Evolutionary conservation across 495 filamentous ascomycete species (phyloP).

Genomic region (Darksidea phi): DNA sequence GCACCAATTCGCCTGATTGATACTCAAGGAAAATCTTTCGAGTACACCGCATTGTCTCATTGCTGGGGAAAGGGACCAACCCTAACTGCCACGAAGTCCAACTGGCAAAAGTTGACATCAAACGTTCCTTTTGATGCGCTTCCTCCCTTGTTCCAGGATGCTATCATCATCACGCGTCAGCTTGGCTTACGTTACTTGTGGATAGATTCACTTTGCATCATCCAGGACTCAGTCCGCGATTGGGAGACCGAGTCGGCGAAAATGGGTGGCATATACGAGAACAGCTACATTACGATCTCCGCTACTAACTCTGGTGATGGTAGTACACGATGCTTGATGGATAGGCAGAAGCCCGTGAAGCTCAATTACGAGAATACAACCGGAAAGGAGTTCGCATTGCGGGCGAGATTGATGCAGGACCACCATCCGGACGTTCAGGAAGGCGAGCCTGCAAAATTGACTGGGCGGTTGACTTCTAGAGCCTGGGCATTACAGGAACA

Average conservation of each 20-base stretch:
- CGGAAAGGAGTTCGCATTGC: slow-evolving; percentile 10
- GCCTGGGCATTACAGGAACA: slow-evolving; percentile 36
- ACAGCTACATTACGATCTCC: slow-evolving; percentile 19
- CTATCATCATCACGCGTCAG: slow-evolving; percentile 21
- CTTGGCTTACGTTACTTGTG: slow-evolving; percentile 29
- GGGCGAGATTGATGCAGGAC: slow-evolving; percentile 13
- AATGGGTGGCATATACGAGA: slow-evolving; percentile 30
- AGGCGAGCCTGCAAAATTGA: slow-evolving; percentile 9
- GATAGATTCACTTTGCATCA: slow-evolving; percentile 34
- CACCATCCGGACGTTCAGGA: slow-evolving; percentile 13
- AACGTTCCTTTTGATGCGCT: slow-evolving; percentile 18
- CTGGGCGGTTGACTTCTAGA: slow-evolving; percentile 14
- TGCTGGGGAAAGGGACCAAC: slow-evolving; percentile 25
- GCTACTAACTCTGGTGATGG: slow-evolving; percentile 15
- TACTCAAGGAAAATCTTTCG: slow-evolving; percentile 14
- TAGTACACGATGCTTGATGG: slow-evolving; percentile 9
- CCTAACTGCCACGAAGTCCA: slow-evolving; percentile 4
- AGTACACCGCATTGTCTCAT: slow-evolving; percentile 26
- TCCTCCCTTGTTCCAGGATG: slow-evolving; percentile 23
- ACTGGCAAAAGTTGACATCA: slow-evolving; percentile 3
- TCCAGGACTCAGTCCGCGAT: slow-evolving; percentile 26
- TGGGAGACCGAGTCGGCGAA: slow-evolving; percentile 21
- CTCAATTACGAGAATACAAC: slow-evolving; percentile 22
- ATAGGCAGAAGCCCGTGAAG: slow-evolving; percentile 13
- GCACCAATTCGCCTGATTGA: slow-evolving; percentile 27